phyloP scores from a whole-genome alignment of 2,329 filamentous ascomycete species.

The Delphinella strobiligena region DNA sequence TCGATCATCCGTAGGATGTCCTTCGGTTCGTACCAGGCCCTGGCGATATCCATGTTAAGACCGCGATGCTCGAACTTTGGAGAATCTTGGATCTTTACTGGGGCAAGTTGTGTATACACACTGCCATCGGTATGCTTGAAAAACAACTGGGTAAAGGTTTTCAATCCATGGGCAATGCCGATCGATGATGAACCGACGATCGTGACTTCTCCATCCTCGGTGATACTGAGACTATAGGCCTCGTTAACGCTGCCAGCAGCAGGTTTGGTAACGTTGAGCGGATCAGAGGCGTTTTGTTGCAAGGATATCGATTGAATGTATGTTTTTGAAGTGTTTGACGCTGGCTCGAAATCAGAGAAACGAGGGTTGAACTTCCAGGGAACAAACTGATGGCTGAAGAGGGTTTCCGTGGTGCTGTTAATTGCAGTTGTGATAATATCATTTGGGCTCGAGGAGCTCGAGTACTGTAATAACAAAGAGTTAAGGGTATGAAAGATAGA shows the following conservation, averaged over 20 bases:
- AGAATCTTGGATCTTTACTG: constrained; percentile 58
- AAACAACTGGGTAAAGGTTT: constrained; percentile 70
- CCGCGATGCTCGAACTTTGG: constrained; percentile 70
- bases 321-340: constrained; percentile 27
- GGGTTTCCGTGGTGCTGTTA: constrained; percentile 44
- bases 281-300: constrained; percentile 45
- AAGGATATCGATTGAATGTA: constrained; percentile 51
- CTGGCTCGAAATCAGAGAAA: constrained; percentile 53
- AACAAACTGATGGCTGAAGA: constrained; percentile 58
- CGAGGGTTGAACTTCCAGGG: constrained; percentile 68
- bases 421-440: constrained; percentile 37
- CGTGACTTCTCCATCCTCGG: constrained; percentile 43
- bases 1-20: constrained; percentile 68
- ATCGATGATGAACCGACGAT: constrained; percentile 55
- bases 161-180: constrained; percentile 61
- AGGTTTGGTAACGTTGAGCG: constrained; percentile 45
- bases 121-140: constrained; percentile 51
- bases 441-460: neutral
- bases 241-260: constrained; percentile 57
- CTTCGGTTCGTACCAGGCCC: constrained; percentile 56
- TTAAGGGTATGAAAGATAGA: constrained; percentile 8
- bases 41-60: constrained; percentile 64
- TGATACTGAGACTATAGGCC: constrained; percentile 57
- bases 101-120: constrained; percentile 58
- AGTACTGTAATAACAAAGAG: constrained; percentile 5